Conservation (phyloP, 1,284 basidiomycete genomes). For the Microbotryomycetes sp. region DNA sequence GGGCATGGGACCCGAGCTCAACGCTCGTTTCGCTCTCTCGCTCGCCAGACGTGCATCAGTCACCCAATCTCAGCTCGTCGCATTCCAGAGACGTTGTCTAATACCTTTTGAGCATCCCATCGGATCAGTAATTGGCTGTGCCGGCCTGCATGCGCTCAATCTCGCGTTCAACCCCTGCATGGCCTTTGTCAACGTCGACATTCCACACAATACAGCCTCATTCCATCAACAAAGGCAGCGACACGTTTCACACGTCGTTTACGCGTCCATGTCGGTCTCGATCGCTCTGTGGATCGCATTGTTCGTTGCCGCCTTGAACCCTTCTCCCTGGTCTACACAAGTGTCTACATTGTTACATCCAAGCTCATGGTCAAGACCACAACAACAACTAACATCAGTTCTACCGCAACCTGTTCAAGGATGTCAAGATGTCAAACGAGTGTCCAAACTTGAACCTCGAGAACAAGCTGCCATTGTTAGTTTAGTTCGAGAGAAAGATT, state of each 20-base stretch:
- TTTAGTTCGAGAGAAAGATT: slow-evolving; percentile 28
- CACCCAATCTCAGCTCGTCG: too few relatives aligned
- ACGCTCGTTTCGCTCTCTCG: too few relatives aligned
- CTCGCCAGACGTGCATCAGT: too few relatives aligned
- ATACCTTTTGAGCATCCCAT: too few relatives aligned
- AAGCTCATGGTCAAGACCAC: not conserved
- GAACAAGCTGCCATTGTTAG: slow-evolving; percentile 32
- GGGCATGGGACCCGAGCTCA: too few relatives aligned
- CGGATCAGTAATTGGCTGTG: too few relatives aligned
- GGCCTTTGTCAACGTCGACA: too few relatives aligned
- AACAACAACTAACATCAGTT: not conserved
- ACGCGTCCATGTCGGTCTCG: not conserved
- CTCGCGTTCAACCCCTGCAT: too few relatives aligned
- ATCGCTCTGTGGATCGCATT: slow-evolving; percentile 1
- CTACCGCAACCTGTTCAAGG: slow-evolving; percentile 3
- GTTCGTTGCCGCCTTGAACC: slow-evolving; percentile 3
- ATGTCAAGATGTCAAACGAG: slow-evolving; percentile 3
- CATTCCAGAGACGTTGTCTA: too few relatives aligned
- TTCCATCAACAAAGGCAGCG: too few relatives aligned
- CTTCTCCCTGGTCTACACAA: slow-evolving; percentile 14
- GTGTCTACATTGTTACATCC: slow-evolving; percentile 1
- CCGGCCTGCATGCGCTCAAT: too few relatives aligned
- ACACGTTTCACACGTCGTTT: not conserved
- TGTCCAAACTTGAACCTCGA: slow-evolving; percentile 8
- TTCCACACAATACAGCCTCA: too few relatives aligned